Evolutionary conservation across 2,329 filamentous ascomycete species (phyloP).

Genomic region (Parastagonospora avenae): DNA sequence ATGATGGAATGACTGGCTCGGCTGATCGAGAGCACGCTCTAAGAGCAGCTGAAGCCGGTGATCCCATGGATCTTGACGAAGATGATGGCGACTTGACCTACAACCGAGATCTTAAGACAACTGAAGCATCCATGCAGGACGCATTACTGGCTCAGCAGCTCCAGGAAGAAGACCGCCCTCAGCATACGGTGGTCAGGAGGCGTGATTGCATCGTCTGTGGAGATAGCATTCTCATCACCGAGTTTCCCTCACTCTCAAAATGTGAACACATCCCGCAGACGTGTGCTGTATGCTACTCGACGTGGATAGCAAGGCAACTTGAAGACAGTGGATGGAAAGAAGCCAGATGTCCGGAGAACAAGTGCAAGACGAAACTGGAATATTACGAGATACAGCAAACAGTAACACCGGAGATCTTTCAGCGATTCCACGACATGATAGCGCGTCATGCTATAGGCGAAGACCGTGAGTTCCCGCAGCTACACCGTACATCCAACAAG

Average conservation of each 20-base stretch:
- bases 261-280: slow-evolving; percentile 44
- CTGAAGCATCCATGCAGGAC: not conserved
- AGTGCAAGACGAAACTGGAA: slow-evolving; percentile 54
- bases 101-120: too few relatives aligned
- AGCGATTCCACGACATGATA: slow-evolving; percentile 49
- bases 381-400: slow-evolving; percentile 51
- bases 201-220: slow-evolving; percentile 28
- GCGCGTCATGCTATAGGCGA: slow-evolving; percentile 51
- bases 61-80: not conserved
- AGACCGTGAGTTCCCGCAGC: slow-evolving; percentile 26
- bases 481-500: not conserved
- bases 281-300: slow-evolving; percentile 45
- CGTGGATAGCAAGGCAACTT: slow-evolving; percentile 48
- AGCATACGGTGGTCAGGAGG: slow-evolving; percentile 4
- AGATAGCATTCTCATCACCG: slow-evolving; percentile 12
- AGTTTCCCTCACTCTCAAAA: slow-evolving; percentile 24
- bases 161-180: not conserved
- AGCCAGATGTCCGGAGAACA: slow-evolving; percentile 55
- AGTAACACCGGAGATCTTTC: slow-evolving; percentile 22
- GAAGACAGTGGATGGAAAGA: slow-evolving; percentile 50
- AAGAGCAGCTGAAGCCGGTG: not conserved
- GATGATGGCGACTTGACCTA: not conserved
- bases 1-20: not conserved
- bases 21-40: not conserved
- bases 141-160: slow-evolving; percentile 11